Evolutionary conservation across 768 basidiomycete species (phyloP).

Genomic region (Macrolepiota fuliginosa): DNA sequence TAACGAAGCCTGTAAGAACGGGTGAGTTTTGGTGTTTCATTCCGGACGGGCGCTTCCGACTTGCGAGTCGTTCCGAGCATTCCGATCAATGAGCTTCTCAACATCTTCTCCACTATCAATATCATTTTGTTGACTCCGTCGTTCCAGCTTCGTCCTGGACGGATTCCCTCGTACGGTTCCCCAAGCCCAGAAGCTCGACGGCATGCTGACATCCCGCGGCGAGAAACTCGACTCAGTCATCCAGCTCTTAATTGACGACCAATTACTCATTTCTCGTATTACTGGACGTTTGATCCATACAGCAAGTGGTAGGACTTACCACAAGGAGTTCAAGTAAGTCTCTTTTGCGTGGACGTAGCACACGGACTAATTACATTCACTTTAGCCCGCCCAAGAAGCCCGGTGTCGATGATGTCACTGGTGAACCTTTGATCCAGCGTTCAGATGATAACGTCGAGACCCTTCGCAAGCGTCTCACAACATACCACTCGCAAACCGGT

Average conservation of each 20-base stretch:
- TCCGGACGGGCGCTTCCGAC: background rate
- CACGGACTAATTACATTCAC: background rate
- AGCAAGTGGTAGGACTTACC: slow-evolving; percentile 87
- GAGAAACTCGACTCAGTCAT: slow-evolving; percentile 93
- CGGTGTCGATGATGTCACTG: slow-evolving; percentile 91
- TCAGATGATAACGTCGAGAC: slow-evolving; percentile 98
- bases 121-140: slow-evolving; percentile 13
- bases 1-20: slow-evolving; percentile 92
- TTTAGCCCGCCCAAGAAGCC: slow-evolving; percentile 93
- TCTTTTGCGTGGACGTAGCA: background rate
- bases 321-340: slow-evolving; percentile 90
- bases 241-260: slow-evolving; percentile 90
- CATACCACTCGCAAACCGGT: slow-evolving; percentile 93
- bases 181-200: slow-evolving; percentile 94
- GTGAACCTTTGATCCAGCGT: slow-evolving; percentile 94
- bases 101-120: slow-evolving; percentile 17
- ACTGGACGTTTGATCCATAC: slow-evolving; percentile 95
- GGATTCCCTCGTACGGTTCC: slow-evolving; percentile 99
- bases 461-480: slow-evolving; percentile 78
- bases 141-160: slow-evolving; percentile 88
- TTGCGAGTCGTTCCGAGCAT: slow-evolving; percentile 2
- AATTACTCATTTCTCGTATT: slow-evolving; percentile 94
- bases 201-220: slow-evolving; percentile 78
- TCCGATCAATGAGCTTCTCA: slow-evolving; percentile 9
- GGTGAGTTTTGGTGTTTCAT: slow-evolving; percentile 54